Base-by-base conservation (phyloP, 2,329 filamentous ascomycete species). In the Truncatella angustata region DNA sequence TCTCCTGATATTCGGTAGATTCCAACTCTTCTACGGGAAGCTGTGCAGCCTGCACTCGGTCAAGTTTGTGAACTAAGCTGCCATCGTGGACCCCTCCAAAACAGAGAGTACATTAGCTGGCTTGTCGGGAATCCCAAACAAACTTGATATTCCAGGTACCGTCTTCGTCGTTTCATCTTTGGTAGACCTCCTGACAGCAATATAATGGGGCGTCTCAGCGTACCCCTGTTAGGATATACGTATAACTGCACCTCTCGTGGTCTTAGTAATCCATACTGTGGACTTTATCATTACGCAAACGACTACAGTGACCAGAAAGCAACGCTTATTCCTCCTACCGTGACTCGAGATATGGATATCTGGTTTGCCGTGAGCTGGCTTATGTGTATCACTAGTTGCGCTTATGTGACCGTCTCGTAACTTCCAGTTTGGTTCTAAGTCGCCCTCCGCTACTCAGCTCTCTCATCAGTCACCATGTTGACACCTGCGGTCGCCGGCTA, bases 291-390 rank as follows among this genome's bases (percentile, higher is more conserved):
- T 34, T 16, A 47, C 39, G 30, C 37, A 51, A 45, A 47, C 50
- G 6, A 45, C 49, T n/a, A 20, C 42, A 16, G 11, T 44, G 5
- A 28, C 21, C 11, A 24, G 42, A 26, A 23, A 24, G 26, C 24
- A 24, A 32, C 14, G 23, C n/a, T 53, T 3, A 46, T 57, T 23
- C 49, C 53, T 7, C 12, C 18, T 2, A 49, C 30, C 35, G 9
- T 59, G 5, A 42, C 52, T 2, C 49, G 43, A 14, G 56, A 54
- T 46, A 53, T 55, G 14, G 55, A 59, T 26, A 45, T 59, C 36
- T 59, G 55, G 57, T 46, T 59, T 12, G 49, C 55, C 11, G 53
- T 37, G 16, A 47, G 47, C 40, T 59, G 57, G 44, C 51, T 55
- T 23, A 53, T 56, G 48, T 53, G 42, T 34, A 54, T 57, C 24